A percentile compares a stretch with the other conserved stretches of the same genome.
Evolutionary conservation across 2,329 filamentous ascomycete species (phyloP).

Genomic region (Madurella fahalii): DNA sequence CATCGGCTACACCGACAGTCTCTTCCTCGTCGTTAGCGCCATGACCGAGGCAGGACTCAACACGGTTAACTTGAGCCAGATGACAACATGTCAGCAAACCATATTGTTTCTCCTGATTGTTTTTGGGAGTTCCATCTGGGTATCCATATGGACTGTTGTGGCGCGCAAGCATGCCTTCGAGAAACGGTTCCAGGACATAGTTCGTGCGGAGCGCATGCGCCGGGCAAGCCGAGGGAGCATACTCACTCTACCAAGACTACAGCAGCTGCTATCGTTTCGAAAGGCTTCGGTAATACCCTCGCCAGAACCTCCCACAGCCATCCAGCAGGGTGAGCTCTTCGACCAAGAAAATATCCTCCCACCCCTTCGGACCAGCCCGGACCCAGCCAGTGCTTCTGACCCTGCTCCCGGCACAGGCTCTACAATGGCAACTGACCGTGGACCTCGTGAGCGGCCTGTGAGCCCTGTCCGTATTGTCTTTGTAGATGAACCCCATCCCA

Average conservation of each 20-base stretch:
- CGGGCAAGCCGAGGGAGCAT: conserved; percentile 27
- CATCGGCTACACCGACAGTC: conserved; percentile 57
- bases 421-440: not conserved
- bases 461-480: conserved; percentile 23
- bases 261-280: conserved; percentile 17
- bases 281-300: conserved; percentile 4
- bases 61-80: conserved; percentile 57
- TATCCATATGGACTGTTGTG: conserved; percentile 59
- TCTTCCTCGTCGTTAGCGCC: conserved; percentile 61
- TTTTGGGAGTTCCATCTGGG: conserved; percentile 60
- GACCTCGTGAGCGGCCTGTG: not conserved
- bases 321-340: too few species aligned
- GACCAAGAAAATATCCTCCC: too few species aligned
- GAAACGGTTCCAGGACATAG: conserved; percentile 52
- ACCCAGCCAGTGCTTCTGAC: too few species aligned
- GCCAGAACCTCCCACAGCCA: too few species aligned
- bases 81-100: conserved; percentile 64
- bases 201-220: conserved; percentile 39
- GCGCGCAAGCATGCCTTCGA: conserved; percentile 61
- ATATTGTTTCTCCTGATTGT: conserved; percentile 61
- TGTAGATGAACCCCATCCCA: conserved; percentile 13
- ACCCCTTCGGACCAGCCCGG: too few species aligned
- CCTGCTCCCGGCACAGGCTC: not conserved
- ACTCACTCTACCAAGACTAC: conserved; percentile 22
- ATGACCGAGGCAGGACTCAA: conserved; percentile 64